Base-by-base conservation (phyloP, 768 basidiomycete genomes). In the Cyathus striatus region DNA sequence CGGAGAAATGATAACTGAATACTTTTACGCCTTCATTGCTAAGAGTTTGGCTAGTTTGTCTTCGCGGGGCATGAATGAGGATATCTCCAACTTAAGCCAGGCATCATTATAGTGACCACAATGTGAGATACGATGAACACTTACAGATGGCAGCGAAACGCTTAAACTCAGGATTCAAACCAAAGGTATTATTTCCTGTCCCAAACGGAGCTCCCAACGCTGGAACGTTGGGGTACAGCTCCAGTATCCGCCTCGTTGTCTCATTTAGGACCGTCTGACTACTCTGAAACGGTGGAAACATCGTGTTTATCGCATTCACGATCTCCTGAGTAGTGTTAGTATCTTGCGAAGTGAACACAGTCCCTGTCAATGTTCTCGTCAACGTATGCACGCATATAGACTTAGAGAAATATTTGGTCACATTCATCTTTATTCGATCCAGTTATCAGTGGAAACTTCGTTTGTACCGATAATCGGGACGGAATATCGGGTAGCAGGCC, bases 341-440 rank as follows among this genome's bases (percentile, higher is more conserved):
- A 5, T 46, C 46, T 16, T 42, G 46, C 3, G 59, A 51, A 2
- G 60, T 57, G 47, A 72, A 72, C 6, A 50, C 6, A 3, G 72
- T 71, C 2, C 63, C 72, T 72, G 5, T 12, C 7, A 6, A 24
- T n/a, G 21, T n/a, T n/a, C n/a, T n/a, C n/a, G n/a, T n/a, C n/a
- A n/a, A n/a, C n/a, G n/a, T n/a, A n/a, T n/a, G n/a, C n/a, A n/a
- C n/a, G n/a, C n/a, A n/a, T n/a, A n/a, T n/a, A n/a, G n/a, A n/a
- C n/a, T n/a, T n/a, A n/a, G 14, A 18, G 12, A 12, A 42, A 17
- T 13, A 9, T 30, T 17, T 24, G 14, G 26, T 17, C 18, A 73
- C 75, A 72, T 62, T 75, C 73, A 49, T 76, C 72, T 3, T 68
- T 53, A 46, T 59, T 63, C 4, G 67, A 66, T 12, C 73, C 73